phyloP scores from a whole-genome alignment of 345 rosid genomes.

The Eucalyptus pauciflora region DNA sequence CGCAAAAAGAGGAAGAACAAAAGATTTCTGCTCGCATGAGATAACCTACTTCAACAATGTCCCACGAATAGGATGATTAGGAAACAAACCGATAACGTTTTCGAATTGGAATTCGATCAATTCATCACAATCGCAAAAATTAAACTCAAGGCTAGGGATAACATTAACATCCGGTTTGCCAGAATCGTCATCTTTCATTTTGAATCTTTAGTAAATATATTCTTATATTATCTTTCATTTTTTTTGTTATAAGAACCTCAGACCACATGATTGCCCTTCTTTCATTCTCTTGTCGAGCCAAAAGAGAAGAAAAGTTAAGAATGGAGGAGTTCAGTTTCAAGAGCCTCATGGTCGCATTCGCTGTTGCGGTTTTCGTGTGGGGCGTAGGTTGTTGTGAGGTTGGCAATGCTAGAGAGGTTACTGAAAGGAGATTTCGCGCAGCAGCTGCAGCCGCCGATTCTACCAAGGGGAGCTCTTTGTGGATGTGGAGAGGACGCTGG shows the following conservation, averaged over 20 bases:
- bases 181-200: neutral
- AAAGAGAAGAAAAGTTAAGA: neutral
- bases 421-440: fast-evolving
- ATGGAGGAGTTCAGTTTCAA: neutral
- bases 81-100: neutral
- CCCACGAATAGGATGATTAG: neutral
- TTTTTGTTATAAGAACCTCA: neutral
- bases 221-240: neutral
- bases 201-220: neutral
- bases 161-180: neutral
- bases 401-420: neutral
- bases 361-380: neutral
- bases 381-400: neutral
- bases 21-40: neutral
- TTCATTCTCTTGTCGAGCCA: neutral
- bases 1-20: neutral
- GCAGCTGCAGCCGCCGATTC: fast-evolving
- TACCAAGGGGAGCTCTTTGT: neutral
- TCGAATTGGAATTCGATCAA: neutral
- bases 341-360: neutral
- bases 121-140: neutral
- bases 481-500: neutral
- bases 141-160: no score
- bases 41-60: neutral
- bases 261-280: neutral